Evolutionary conservation across 305 asterid genomes (phyloP).

Genomic region (Solanum aculeatissimum): DNA sequence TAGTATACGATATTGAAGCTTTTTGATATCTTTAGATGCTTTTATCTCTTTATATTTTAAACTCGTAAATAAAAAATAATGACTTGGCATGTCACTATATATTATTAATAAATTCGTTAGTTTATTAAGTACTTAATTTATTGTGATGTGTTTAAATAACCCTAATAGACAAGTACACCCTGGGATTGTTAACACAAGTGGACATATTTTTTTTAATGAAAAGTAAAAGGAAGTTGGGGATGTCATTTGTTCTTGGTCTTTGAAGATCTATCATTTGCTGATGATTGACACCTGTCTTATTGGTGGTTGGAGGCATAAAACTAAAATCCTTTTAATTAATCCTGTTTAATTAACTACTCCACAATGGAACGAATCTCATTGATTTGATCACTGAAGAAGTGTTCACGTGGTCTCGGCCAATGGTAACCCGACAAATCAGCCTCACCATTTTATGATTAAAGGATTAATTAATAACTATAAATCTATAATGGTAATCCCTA

Average conservation of each 20-base stretch:
- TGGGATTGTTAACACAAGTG: background rate
- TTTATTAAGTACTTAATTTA: too few species aligned
- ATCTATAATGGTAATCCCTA: background rate
- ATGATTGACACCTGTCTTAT: conserved; percentile 10
- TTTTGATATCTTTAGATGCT: too few species aligned
- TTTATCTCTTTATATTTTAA: too few species aligned
- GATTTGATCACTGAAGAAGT: background rate
- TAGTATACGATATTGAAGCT: too few species aligned
- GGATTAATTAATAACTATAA: background rate
- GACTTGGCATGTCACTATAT: too few species aligned
- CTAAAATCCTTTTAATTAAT: background rate
- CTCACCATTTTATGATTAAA: background rate
- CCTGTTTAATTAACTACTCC: background rate
- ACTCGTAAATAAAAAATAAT: too few species aligned
- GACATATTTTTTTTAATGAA: background rate
- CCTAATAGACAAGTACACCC: background rate
- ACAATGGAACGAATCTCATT: background rate
- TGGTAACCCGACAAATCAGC: background rate
- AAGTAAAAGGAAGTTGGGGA: background rate
- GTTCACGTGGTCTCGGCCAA: background rate
- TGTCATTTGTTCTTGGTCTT: background rate
- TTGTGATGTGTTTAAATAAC: background rate
- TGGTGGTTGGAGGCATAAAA: background rate
- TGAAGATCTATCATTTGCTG: conserved; percentile 2
- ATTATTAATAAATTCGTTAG: too few species aligned